Conservation (phyloP, 1,284 basidiomycete species). For the Phlebopus sp. region DNA sequence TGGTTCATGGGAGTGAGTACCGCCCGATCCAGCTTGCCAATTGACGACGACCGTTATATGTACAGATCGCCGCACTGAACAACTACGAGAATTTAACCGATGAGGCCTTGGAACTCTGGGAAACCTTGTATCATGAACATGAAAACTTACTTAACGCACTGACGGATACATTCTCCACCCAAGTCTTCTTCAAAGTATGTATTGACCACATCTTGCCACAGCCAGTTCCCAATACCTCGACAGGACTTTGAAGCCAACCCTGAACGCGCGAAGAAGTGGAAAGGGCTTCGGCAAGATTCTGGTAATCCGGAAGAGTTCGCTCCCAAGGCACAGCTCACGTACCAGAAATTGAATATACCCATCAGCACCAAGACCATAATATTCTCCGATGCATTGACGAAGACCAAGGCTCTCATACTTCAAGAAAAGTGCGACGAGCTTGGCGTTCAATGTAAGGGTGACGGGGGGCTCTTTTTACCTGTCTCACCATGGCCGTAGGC, state of each 20-base stretch:
- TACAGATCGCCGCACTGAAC: constrained; percentile 72
- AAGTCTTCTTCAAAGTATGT: constrained; percentile 74
- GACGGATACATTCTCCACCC: constrained; percentile 90
- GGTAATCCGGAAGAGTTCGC: constrained; percentile 84
- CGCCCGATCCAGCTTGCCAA: background rate
- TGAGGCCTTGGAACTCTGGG: constrained; percentile 81
- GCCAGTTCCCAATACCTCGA: background rate
- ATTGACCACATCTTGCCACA: background rate
- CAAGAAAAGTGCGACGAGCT: constrained; percentile 71
- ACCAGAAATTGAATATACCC: constrained; percentile 64
- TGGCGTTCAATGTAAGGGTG: constrained; percentile 64
- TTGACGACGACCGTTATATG: background rate
- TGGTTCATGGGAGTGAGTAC: constrained; percentile 89
- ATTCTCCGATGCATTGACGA: constrained; percentile 78
- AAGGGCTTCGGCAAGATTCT: constrained; percentile 86
- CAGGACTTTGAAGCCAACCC: constrained; percentile 65
- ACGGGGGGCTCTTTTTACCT: background rate
- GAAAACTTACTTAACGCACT: constrained; percentile 67
- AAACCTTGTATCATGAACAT: constrained; percentile 62
- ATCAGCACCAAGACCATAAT: constrained; percentile 69
- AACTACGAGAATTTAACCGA: constrained; percentile 80
- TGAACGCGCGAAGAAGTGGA: constrained; percentile 68
- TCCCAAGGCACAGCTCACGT: constrained; percentile 67
- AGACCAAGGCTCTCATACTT: constrained; percentile 69
- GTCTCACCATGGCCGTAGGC: constrained; percentile 34